Percentiles rank a stretch among this genome's conserved stretches.
Evolutionary conservation across 2,329 filamentous ascomycete genomes (phyloP).

Genomic region (Lecanicillium sp.): DNA sequence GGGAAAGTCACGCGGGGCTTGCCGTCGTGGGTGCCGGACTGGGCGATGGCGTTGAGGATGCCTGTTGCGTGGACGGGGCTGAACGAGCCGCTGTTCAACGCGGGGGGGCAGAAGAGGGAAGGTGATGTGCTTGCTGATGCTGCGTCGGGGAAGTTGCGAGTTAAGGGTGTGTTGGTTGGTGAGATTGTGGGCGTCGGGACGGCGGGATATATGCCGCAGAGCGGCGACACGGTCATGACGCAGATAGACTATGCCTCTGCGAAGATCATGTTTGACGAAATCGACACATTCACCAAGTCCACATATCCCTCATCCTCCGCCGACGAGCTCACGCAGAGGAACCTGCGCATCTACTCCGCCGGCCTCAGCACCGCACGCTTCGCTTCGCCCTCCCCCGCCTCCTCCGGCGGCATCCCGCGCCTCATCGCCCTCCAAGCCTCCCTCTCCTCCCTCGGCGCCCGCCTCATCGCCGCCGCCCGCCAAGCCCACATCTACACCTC

Average conservation of each 20-base stretch:
- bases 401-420: background rate
- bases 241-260: constrained; percentile 21
- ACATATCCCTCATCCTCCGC: background rate
- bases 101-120: constrained; percentile 17
- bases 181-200: background rate
- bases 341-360: constrained; percentile 19
- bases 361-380: constrained; percentile 17
- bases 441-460: constrained; percentile 13
- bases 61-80: constrained; percentile 22
- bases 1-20: constrained; percentile 19
- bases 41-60: constrained; percentile 24
- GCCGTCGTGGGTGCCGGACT: constrained; percentile 31
- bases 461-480: constrained; percentile 15
- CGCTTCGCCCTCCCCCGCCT: background rate
- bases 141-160: background rate
- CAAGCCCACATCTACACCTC: constrained; percentile 14
- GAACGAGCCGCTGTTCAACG: constrained; percentile 19
- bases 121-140: constrained; percentile 12
- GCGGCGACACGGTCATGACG: background rate
- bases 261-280: constrained; percentile 22
- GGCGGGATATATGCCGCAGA: background rate
- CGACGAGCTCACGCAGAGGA: background rate
- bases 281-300: constrained; percentile 17
- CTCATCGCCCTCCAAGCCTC: background rate
- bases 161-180: background rate